Conservation (phyloP, 2,329 filamentous ascomycete species). For the Golovinomyces cichoracearum region DNA sequence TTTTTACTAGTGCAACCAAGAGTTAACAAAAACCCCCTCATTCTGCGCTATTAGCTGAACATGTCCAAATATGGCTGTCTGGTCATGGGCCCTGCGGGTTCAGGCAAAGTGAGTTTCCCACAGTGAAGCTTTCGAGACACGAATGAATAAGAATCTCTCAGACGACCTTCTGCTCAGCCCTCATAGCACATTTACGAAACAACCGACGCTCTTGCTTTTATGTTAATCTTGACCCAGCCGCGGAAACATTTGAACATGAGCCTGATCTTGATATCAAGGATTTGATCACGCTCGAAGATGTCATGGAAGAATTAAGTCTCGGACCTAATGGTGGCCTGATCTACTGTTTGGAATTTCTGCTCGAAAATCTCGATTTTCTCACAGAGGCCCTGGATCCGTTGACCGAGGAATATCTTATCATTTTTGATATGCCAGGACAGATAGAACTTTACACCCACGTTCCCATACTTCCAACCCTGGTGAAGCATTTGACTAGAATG, state of each 20-base stretch:
- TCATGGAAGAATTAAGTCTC: slow-evolving; percentile 81
- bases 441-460: slow-evolving; percentile 97
- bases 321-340: slow-evolving; percentile 83
- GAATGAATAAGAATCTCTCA: slow-evolving; percentile 15
- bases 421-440: slow-evolving; percentile 96
- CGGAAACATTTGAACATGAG: slow-evolving; percentile 71
- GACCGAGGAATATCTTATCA: slow-evolving; percentile 86
- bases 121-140: not conserved
- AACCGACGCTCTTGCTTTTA: slow-evolving; percentile 90
- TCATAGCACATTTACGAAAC: slow-evolving; percentile 79
- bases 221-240: slow-evolving; percentile 91
- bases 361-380: slow-evolving; percentile 83
- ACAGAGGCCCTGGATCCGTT: slow-evolving; percentile 61
- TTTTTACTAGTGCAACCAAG: no score
- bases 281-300: slow-evolving; percentile 75
- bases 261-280: slow-evolving; percentile 92
- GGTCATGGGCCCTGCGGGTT: slow-evolving; percentile 87
- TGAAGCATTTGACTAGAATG: slow-evolving; percentile 52
- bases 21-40: no score
- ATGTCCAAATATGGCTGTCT: slow-evolving; percentile 92
- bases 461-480: slow-evolving; percentile 63
- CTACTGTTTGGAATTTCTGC: slow-evolving; percentile 88
- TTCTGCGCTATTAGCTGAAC: no score
- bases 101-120: slow-evolving; percentile 43
- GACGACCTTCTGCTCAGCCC: slow-evolving; percentile 80